Conservation (phyloP, 1,284 basidiomycete genomes). For the Rhodotorula sp. region DNA sequence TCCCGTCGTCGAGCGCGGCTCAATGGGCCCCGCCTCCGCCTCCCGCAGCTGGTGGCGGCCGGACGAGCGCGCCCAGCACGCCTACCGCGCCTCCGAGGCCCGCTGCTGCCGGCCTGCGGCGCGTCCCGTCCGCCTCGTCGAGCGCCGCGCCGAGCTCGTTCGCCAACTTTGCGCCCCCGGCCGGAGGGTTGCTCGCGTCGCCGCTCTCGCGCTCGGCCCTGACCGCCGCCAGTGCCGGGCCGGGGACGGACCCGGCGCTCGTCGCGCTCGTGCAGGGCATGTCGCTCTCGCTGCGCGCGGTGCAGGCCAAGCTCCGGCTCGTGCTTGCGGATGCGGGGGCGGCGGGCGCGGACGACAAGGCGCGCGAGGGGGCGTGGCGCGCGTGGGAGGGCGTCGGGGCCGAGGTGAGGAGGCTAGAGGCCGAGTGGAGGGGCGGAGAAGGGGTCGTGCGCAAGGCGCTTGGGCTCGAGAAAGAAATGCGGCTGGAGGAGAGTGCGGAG, state of each 20-base stretch:
- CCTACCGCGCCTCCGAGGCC: background rate
- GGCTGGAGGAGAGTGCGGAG: background rate
- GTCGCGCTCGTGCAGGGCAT: background rate
- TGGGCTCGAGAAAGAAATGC: background rate
- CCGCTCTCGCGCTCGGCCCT: background rate
- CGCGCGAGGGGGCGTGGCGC: background rate
- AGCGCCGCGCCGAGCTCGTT: background rate
- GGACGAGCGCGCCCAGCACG: background rate
- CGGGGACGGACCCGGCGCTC: background rate
- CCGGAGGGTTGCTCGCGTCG: background rate
- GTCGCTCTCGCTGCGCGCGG: conserved; percentile 6
- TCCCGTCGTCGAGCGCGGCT: background rate
- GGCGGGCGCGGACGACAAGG: background rate
- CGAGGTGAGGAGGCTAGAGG: conserved; percentile 9
- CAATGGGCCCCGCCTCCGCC: too few species aligned
- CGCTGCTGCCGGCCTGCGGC: background rate
- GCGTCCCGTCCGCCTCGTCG: background rate
- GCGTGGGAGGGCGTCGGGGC: conserved; percentile 18
- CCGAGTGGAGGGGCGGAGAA: conserved; percentile 6
- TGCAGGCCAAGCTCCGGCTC: conserved; percentile 15
- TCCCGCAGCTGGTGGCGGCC: background rate
- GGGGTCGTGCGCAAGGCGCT: background rate
- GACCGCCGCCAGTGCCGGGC: background rate
- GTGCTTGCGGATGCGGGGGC: background rate
- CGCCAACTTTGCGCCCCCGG: conserved; percentile 12